Percentiles rank a stretch among this genome's conserved stretches.
These are phyloP conservation scores for Claviceps pazoutovae DNA, from an alignment of 2,329 filamentous ascomycete genomes.

Conservation along the genomic window DNA sequence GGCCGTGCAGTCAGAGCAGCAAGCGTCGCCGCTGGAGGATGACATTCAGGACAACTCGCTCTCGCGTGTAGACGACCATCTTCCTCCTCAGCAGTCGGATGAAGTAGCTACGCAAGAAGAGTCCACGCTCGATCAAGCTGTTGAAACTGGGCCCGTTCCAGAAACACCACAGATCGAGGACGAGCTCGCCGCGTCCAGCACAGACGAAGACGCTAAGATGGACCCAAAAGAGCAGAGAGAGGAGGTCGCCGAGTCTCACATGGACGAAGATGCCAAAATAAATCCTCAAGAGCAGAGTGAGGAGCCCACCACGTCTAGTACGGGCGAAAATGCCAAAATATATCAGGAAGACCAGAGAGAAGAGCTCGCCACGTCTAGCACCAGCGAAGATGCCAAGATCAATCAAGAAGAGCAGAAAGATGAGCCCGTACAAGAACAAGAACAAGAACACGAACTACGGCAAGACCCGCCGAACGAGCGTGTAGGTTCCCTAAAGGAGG, in stretches of 20 bases:
- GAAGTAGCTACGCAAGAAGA: neutral
- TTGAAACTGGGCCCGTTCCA: neutral
- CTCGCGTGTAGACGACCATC: neutral
- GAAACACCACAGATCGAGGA: constrained; percentile 16
- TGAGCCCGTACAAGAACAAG: constrained; percentile 5
- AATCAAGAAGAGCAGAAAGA: constrained; percentile 1
- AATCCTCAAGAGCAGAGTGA: constrained; percentile 1
- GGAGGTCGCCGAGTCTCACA: constrained; percentile 11
- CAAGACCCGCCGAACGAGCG: constrained; percentile 6
- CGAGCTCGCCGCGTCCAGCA: neutral
- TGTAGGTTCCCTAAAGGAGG: constrained; percentile 1
- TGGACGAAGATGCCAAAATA: neutral
- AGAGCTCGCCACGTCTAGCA: constrained; percentile 11
- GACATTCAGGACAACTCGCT: neutral
- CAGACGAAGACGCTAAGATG: too few species aligned
- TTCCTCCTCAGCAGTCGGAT: neutral
- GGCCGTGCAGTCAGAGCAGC: neutral
- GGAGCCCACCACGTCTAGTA: neutral
- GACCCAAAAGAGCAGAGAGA: too few species aligned
- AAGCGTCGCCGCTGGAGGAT: neutral
- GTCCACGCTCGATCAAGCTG: neutral
- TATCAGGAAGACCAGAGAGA: too few species aligned
- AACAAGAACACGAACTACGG: constrained; percentile 3
- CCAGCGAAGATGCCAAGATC: neutral
- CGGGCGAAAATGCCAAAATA: too few species aligned